Conservation (phyloP, 805 yeast species). For the Myxozyma sirexii region DNA sequence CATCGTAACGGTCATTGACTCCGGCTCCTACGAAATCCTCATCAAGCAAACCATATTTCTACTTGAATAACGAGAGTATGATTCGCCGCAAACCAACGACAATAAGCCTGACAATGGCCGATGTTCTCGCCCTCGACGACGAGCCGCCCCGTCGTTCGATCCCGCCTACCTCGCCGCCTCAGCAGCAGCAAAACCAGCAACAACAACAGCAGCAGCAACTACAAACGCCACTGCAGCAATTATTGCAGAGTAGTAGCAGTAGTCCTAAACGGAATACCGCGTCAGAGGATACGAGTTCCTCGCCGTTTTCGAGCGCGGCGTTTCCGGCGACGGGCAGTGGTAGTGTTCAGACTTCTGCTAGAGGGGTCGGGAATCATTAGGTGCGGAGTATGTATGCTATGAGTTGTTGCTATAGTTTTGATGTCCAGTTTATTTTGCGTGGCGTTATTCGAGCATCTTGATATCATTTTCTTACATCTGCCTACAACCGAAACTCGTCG, state of each 20-base stretch:
- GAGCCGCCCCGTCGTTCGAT: slow-evolving; percentile 6
- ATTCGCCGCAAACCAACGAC: slow-evolving; percentile 31
- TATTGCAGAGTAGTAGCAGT: neutral
- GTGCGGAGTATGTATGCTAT: neutral
- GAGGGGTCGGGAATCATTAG: slow-evolving; percentile 2
- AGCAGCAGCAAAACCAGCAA: neutral
- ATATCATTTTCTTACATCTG: neutral
- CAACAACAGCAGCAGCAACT: slow-evolving; percentile 1
- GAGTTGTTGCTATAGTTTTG: no score
- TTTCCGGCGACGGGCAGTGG: neutral
- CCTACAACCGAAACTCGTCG: slow-evolving; percentile 23
- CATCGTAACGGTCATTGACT: no score
- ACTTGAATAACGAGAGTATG: slow-evolving; percentile 14
- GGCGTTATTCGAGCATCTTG: neutral
- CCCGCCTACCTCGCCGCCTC: neutral
- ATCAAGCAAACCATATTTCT: no score
- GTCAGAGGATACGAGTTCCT: neutral
- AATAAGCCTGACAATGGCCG: slow-evolving; percentile 31
- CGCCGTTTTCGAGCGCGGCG: neutral
- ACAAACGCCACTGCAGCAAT: slow-evolving; percentile 8
- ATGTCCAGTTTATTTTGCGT: no score
- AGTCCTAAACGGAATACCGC: slow-evolving; percentile 1
- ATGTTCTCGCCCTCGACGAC: slow-evolving; percentile 32
- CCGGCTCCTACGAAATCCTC: no score
- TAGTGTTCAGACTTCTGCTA: slow-evolving; percentile 6